These are phyloP conservation scores for Leccinum rimulosum DNA, from an alignment of 768 basidiomycete genomes.

Conservation along the genomic window DNA sequence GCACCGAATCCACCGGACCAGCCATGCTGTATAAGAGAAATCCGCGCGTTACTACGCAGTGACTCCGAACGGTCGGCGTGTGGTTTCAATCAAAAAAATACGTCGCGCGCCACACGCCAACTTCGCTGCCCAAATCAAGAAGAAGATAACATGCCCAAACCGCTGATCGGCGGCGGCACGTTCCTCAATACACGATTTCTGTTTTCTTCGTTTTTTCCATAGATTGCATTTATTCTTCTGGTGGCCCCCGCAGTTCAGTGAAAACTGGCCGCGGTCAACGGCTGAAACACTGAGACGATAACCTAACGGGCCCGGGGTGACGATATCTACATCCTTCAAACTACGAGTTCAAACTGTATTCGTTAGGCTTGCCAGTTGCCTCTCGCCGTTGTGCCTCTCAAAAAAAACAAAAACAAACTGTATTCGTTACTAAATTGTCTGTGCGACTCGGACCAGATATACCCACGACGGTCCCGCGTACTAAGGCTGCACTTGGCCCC, in stretches of 20 bases:
- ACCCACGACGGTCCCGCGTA: neutral
- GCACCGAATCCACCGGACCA: conserved; percentile 86
- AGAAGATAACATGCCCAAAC: neutral
- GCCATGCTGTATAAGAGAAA: conserved; percentile 42
- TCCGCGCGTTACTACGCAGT: conserved; percentile 1
- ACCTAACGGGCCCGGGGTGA: too few species aligned
- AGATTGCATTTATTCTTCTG: too few species aligned
- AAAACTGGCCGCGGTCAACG: too few species aligned
- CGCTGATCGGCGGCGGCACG: too few species aligned
- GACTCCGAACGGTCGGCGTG: neutral
- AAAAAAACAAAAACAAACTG: neutral
- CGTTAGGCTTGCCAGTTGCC: too few species aligned
- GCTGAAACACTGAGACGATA: too few species aligned
- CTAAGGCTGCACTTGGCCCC: neutral
- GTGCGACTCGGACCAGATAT: neutral
- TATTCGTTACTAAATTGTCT: neutral
- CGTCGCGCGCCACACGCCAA: neutral
- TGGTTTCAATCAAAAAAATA: neutral
- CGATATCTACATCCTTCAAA: neutral
- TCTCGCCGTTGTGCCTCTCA: too few species aligned
- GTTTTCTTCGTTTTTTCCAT: too few species aligned
- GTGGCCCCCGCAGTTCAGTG: neutral
- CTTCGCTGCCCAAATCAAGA: neutral
- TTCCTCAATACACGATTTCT: too few species aligned
- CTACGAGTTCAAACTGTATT: too few species aligned